phyloP scores from a whole-genome alignment of 2,329 filamentous ascomycete species.

The Paecilomyces sp. region DNA sequence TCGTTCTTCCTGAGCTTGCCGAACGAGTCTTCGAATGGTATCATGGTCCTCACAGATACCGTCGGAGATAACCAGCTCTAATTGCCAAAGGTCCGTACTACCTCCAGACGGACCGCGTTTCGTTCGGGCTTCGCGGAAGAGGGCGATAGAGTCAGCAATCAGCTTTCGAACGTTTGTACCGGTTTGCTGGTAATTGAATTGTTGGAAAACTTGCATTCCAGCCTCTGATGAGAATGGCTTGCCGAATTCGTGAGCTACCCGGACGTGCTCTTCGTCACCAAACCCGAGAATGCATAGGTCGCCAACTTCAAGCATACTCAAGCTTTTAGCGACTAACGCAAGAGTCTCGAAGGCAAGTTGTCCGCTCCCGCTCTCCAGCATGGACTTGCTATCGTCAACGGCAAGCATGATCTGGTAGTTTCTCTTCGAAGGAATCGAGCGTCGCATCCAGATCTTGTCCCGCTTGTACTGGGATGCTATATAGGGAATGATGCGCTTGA shows the following conservation, averaged over 20 bases:
- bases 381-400: constrained; percentile 90
- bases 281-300: constrained; percentile 90
- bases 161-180: constrained; percentile 79
- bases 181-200: constrained; percentile 78
- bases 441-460: constrained; percentile 99
- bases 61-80: constrained; percentile 88
- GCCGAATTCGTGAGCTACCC: constrained; percentile 78
- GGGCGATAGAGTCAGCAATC: constrained; percentile 67
- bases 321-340: constrained; percentile 77
- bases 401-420: constrained; percentile 96
- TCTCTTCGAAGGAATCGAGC: constrained; percentile 83
- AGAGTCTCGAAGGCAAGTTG: constrained; percentile 87
- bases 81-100: constrained; percentile 80
- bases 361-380: constrained; percentile 74
- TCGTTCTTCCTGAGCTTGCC: constrained; percentile 82
- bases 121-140: constrained; percentile 70
- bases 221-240: constrained; percentile 73
- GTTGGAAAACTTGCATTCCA: constrained; percentile 74
- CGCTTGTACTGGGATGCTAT: constrained; percentile 97
- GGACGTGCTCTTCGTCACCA: constrained; percentile 63
- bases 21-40: constrained; percentile 69
- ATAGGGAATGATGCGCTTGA: constrained; percentile 99
- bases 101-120: constrained; percentile 46
- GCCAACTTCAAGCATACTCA: constrained; percentile 90
- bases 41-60: constrained; percentile 89